Conservation (phyloP, 441 rosid genomes). For the Theobroma grandiflorum region DNA sequence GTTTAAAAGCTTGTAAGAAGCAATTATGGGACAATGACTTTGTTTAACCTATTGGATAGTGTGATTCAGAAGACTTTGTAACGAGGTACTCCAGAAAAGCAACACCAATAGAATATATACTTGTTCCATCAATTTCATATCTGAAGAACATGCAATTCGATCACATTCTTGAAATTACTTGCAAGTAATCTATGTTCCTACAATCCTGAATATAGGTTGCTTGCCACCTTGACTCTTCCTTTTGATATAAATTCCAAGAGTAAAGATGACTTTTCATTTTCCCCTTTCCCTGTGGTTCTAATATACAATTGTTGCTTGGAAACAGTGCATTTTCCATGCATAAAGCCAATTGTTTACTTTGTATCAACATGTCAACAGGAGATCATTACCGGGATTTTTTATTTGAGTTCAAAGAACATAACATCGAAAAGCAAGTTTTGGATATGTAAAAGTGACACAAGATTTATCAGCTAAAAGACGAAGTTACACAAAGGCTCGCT, state of each 20-base stretch:
- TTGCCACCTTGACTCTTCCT: not conserved
- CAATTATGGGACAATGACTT: not conserved
- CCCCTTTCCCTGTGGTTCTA: not conserved
- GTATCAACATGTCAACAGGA: not conserved
- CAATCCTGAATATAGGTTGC: conserved; percentile 16
- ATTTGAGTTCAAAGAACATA: not conserved
- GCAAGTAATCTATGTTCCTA: conserved; percentile 9
- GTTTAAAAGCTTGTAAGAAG: not conserved
- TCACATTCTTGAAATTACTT: not conserved
- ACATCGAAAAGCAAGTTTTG: not conserved
- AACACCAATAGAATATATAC: not conserved
- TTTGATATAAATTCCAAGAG: not conserved
- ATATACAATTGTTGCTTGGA: not conserved
- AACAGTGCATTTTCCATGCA: not conserved
- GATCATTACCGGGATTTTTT: not conserved
- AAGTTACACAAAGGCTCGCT: not conserved
- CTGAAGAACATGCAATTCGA: not conserved
- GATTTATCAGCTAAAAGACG: not conserved
- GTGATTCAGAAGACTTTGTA: not conserved
- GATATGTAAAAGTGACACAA: not conserved
- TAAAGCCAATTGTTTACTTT: not conserved
- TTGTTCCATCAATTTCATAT: not conserved
- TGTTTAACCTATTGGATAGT: too few relatives aligned
- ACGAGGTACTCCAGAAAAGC: too few relatives aligned
- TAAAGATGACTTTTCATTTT: not conserved